Evolutionary conservation across 257 asterid genomes (phyloP), one percentile per base, ranked within the genome.

Genomic region (Ilex asprella): DNA sequence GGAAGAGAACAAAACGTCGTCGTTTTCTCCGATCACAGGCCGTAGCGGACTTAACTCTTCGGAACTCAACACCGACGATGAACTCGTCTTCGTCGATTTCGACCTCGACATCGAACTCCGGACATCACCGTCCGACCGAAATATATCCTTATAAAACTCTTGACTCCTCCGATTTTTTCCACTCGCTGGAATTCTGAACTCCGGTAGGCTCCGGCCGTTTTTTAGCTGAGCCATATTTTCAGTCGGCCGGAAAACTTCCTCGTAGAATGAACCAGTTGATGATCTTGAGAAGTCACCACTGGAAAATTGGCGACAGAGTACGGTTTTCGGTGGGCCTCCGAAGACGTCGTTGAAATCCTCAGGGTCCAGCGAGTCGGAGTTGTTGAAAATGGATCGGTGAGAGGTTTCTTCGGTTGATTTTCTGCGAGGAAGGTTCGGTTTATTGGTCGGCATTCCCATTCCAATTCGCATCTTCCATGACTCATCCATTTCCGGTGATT

Each of bases 41-140:
- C 82, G 86, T 70, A 82, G 84, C 66, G 93, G 95, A 70, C 93
- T 87, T 67, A 84, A 73, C 58, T 84, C 85, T 78, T 84, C 95
- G 62, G 93, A 82, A 74, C 92, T 86, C 56, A 84, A 70, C 39
- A 65, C 89, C 12, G 92, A 84, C 1, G 95, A 84, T 3, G 95
- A 82, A 65, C 88, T 80, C 12, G 84, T 67, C 73, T 82, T 87
- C 6, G 78, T 68, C 60, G 64, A 21, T 21, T 21, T 73, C 0
- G 74, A 58, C 39, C 73, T 67, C 2, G 91, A 84, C 65, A 86
- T 73, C n/a, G 86, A 76, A 71, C 86, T 74, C 14, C 73, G 69
- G 2, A 68, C 78, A 32, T 76, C 85, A 39, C 82, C 82, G 14
- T 80, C 78, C 75, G 82, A 80, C 64, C 95, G 86, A 61, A 88